Evolutionary conservation across 1,139 yeast genomes (phyloP), one percentile per base, ranked within the genome.

Genomic region (Blastobotrys capitulatus): DNA sequence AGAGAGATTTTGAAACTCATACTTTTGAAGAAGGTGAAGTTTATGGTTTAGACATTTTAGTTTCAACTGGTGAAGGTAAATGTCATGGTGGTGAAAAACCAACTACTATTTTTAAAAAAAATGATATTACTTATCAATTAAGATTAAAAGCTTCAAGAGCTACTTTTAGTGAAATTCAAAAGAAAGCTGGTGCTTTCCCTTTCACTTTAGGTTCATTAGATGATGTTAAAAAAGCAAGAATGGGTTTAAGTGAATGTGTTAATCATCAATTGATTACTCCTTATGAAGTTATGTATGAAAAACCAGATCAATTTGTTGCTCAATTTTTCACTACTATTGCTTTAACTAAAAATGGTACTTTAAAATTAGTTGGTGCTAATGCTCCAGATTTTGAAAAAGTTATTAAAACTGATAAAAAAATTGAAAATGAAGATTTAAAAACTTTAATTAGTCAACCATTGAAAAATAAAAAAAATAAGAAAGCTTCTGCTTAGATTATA

Each of bases 281-380:
- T 45, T 84, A 84, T 66, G 90, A 84, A 55, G 77, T 85, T 52
- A 76, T 78, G 66, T 75, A 79, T 62, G 90, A 83, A 63, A 82
- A 80, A 72, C 82, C 82, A 58, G 84, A 82, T 52, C 84, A 81
- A 64, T 71, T 66, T 55, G 77, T 85, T 60, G 88, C 86, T 38
- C 89, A 85, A 71, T 82, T 74, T 68, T 85, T 82, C 72, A 80
- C 89, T 57, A 86, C 94, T 44, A 78, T 85, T 61, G 90, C 86
- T 47, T 69, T 86, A 60, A 84, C 90, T 65, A 80, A 80, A 69
- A 80, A 79, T 61, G 92, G 92, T 50, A 74, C 82, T 59, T 79
- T 83, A 59, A 80, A 78, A 72, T 76, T 82, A 62, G 79, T 90
- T 46, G 73, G 78, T 26, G 85, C 87, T 9, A 57, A 61, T 29